These are phyloP conservation scores for Mycena amicta DNA, from an alignment of 768 basidiomycete species.

Conservation along the genomic window DNA sequence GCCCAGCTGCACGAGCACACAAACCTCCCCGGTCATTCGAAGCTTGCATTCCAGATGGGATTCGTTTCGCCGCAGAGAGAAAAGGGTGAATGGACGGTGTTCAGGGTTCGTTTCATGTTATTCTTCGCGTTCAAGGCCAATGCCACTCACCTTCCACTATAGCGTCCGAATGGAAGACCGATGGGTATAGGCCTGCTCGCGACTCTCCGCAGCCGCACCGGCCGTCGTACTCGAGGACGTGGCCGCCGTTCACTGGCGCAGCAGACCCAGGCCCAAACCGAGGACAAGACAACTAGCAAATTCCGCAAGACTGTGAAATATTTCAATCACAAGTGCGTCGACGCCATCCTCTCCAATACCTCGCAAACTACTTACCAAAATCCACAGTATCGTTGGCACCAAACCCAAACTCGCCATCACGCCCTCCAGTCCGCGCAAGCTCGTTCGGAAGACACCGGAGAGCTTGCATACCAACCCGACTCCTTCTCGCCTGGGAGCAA, in stretches of 20 bases:
- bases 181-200: neutral
- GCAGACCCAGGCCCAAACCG: no score
- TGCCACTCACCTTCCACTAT: neutral
- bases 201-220: neutral
- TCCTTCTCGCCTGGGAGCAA: neutral
- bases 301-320: neutral
- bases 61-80: neutral
- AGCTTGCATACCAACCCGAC: neutral
- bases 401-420: neutral
- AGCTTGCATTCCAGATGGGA: neutral
- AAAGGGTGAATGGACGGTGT: constrained; percentile 8
- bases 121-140: neutral
- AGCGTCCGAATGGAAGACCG: constrained; percentile 1
- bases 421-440: neutral
- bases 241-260: no score
- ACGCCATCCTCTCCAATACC: no score
- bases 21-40: neutral
- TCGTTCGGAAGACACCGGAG: neutral
- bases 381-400: constrained; percentile 5
- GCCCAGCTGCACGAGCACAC: neutral
- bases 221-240: no score
- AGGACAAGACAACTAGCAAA: neutral
- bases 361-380: no score
- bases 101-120: constrained; percentile 7
- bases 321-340: constrained; percentile 7